phyloP scores from a whole-genome alignment of 768 basidiomycete genomes.

The Leccinum truebloodii region DNA sequence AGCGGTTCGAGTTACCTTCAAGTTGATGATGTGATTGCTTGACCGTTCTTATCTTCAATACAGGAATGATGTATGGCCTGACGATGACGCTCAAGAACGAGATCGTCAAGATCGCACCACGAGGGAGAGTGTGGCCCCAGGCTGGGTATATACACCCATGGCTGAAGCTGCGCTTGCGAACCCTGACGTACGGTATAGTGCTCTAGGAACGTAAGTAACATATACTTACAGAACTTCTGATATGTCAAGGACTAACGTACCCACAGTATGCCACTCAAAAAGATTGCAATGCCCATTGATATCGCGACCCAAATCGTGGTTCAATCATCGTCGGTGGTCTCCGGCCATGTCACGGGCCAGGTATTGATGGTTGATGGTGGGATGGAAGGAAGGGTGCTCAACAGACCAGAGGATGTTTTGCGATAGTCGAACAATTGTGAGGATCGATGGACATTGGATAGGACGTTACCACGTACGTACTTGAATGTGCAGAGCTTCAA shows the following conservation, averaged over 20 bases:
- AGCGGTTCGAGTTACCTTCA: conserved; percentile 46
- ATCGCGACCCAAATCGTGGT: conserved; percentile 63
- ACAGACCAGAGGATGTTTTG: conserved; percentile 39
- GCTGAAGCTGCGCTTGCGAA: conserved; percentile 58
- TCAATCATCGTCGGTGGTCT: conserved; percentile 56
- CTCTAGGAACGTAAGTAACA: conserved; percentile 62
- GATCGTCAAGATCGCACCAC: conserved; percentile 70
- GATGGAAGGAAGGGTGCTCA: conserved; percentile 65
- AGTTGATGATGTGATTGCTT: neutral
- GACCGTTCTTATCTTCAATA: neutral
- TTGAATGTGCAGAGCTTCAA: too few relatives aligned
- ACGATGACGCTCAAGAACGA: conserved; percentile 71
- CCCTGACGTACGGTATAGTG: conserved; percentile 52
- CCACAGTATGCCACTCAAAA: conserved; percentile 65
- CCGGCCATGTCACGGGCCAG: conserved; percentile 69
- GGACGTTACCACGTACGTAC: too few relatives aligned
- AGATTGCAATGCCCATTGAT: conserved; percentile 62
- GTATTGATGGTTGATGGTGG: conserved; percentile 69
- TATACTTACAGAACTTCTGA: neutral
- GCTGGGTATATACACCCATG: conserved; percentile 67
- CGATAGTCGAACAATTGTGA: neutral
- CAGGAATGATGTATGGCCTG: conserved; percentile 72
- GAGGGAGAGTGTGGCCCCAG: conserved; percentile 68
- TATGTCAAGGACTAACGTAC: neutral
- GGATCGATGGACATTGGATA: neutral